Conservation (phyloP, 2,329 filamentous ascomycete genomes). For the Penicillium sp. region DNA sequence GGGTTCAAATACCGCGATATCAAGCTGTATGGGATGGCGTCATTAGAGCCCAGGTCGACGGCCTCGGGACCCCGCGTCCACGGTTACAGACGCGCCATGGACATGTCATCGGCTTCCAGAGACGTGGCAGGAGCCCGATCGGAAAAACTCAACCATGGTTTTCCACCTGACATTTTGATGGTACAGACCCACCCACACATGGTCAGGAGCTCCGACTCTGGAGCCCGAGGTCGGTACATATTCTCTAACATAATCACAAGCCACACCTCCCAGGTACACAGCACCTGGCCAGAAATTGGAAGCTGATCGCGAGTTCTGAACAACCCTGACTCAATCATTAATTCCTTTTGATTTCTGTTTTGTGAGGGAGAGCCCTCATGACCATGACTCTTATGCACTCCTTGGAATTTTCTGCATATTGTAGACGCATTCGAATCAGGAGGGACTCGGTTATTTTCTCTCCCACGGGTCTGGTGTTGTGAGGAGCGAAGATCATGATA, state of each 20-base stretch:
- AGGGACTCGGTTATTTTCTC: neutral
- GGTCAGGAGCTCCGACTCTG: neutral
- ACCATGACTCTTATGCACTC: no score
- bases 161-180: neutral
- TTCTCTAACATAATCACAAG: no score
- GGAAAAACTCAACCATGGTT: slow-evolving; percentile 7
- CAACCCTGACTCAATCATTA: no score
- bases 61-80: slow-evolving; percentile 13
- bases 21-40: slow-evolving; percentile 12
- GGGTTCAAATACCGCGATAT: neutral
- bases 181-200: slow-evolving; percentile 20
- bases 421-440: no score
- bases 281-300: no score
- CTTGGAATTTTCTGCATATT: no score
- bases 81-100: slow-evolving; percentile 3
- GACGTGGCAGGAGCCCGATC: slow-evolving; percentile 10
- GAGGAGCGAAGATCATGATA: no score
- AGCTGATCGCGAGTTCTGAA: no score
- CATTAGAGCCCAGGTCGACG: slow-evolving; percentile 14
- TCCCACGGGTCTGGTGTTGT: neutral
- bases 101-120: slow-evolving; percentile 4
- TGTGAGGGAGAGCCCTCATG: no score
- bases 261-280: no score
- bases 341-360: no score
- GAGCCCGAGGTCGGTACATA: no score